These are phyloP conservation scores for Kwoniella heveanensis DNA, from an alignment of 768 basidiomycete genomes.

Conservation along the genomic window DNA sequence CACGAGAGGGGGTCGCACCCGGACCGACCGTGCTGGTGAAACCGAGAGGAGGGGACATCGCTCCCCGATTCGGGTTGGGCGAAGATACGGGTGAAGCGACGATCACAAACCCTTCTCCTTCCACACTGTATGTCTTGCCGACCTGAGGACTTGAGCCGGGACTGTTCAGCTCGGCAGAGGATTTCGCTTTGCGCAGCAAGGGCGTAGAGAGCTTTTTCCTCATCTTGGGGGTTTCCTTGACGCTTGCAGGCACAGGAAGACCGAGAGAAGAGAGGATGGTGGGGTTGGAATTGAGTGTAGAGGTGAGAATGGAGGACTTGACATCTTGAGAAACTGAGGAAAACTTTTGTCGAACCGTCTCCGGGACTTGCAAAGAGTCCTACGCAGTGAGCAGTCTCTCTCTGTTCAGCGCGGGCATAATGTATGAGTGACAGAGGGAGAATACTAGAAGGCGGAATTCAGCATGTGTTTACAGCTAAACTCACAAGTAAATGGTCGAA, in stretches of 20 bases:
- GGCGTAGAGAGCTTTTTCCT: conserved; percentile 45
- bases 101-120: conserved; percentile 45
- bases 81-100: conserved; percentile 39
- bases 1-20: background rate
- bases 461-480: too few relatives aligned
- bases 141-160: conserved; percentile 34
- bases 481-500: conserved; percentile 43
- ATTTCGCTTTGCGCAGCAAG: conserved; percentile 44
- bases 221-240: conserved; percentile 34
- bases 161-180: conserved; percentile 32
- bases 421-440: too few relatives aligned
- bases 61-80: conserved; percentile 4
- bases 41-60: conserved; percentile 14
- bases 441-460: too few relatives aligned
- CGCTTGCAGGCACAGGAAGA: conserved; percentile 27
- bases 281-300: conserved; percentile 36
- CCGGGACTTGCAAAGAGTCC: conserved; percentile 52
- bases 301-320: conserved; percentile 42
- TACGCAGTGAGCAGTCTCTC: too few relatives aligned
- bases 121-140: conserved; percentile 45
- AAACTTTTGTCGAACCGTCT: conserved; percentile 49
- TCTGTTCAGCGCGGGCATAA: too few relatives aligned
- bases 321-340: conserved; percentile 41
- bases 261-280: conserved; percentile 45
- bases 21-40: background rate